These are phyloP conservation scores for Arthrobotrys megalospora DNA, from an alignment of 2,329 filamentous ascomycete species.

Conservation along the genomic window DNA sequence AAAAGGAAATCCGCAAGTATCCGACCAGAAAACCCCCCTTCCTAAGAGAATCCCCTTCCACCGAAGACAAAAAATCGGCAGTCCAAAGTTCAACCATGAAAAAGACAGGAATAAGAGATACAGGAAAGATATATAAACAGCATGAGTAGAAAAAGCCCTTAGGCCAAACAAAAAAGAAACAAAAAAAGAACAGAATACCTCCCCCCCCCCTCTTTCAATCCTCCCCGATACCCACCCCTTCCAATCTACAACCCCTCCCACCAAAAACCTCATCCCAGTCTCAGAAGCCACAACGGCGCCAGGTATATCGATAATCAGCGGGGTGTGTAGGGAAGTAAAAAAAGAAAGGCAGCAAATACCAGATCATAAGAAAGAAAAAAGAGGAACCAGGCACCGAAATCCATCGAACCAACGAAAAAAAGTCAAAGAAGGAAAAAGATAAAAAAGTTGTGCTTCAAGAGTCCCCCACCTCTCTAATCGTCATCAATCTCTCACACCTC, in stretches of 20 bases:
- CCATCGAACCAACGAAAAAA: slow-evolving; percentile 45
- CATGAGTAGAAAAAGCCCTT: not conserved
- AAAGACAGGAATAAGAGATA: slow-evolving; percentile 26
- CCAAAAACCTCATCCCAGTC: slow-evolving; percentile 48
- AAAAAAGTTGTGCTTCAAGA: slow-evolving; percentile 49
- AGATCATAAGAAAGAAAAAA: slow-evolving; percentile 15
- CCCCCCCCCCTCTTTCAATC: slow-evolving; percentile 22
- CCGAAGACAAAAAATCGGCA: not conserved
- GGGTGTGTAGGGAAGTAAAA: slow-evolving; percentile 9
- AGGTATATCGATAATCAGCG: slow-evolving; percentile 26
- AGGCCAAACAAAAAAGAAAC: not conserved
- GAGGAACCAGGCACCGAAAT: slow-evolving; percentile 16
- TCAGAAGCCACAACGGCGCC: slow-evolving; percentile 61
- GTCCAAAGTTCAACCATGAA: not conserved
- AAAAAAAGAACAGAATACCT: not conserved
- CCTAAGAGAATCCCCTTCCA: not conserved
- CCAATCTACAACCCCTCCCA: slow-evolving; percentile 1
- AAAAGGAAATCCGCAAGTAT: not conserved
- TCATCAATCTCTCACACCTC: slow-evolving; percentile 45
- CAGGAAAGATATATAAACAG: slow-evolving; percentile 42
- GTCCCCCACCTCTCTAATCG: slow-evolving; percentile 52
- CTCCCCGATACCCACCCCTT: slow-evolving; percentile 3
- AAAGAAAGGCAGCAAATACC: slow-evolving; percentile 14
- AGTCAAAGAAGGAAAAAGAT: not conserved
- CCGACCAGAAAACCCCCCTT: not conserved